Percentiles rank a stretch among this genome's conserved stretches.
Conservation (phyloP, 768 basidiomycete genomes). For the Mycena capillaripes region DNA sequence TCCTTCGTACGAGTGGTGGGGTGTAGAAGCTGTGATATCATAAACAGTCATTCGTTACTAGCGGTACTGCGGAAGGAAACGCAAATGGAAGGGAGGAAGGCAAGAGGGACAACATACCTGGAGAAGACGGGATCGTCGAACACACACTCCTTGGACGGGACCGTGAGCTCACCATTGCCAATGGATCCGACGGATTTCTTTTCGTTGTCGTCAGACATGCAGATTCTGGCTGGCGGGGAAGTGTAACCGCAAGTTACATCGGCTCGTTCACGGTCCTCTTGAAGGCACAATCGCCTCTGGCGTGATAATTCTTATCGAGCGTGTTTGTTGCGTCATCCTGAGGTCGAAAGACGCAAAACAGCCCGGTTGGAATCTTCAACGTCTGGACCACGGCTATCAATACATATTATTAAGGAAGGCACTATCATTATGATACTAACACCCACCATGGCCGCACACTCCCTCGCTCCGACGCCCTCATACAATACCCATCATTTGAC, state of each 20-base stretch:
- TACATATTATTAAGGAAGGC: too few species aligned
- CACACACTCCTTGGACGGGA: background rate
- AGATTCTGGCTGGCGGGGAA: background rate
- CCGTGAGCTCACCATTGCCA: background rate
- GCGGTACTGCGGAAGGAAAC: background rate
- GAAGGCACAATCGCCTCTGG: background rate
- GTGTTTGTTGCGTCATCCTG: background rate
- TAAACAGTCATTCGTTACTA: background rate
- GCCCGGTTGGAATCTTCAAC: slow-evolving; percentile 1
- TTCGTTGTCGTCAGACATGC: background rate
- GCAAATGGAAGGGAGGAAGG: background rate
- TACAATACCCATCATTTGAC: slow-evolving; percentile 5
- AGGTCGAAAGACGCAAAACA: background rate
- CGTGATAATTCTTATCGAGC: background rate
- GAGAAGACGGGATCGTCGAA: background rate
- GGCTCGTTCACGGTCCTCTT: background rate
- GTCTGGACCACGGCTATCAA: background rate
- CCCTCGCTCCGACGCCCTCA: background rate
- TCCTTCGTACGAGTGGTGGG: slow-evolving; percentile 1
- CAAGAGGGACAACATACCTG: background rate
- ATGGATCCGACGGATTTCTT: background rate
- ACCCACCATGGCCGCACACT: too few species aligned
- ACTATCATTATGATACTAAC: too few species aligned
- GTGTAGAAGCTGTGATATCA: slow-evolving; percentile 1
- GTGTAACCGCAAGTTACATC: background rate